Percentiles rank a stretch among this genome's conserved stretches.
phyloP scores from a whole-genome alignment of 257 asterid species.

The Misopates orontium region DNA sequence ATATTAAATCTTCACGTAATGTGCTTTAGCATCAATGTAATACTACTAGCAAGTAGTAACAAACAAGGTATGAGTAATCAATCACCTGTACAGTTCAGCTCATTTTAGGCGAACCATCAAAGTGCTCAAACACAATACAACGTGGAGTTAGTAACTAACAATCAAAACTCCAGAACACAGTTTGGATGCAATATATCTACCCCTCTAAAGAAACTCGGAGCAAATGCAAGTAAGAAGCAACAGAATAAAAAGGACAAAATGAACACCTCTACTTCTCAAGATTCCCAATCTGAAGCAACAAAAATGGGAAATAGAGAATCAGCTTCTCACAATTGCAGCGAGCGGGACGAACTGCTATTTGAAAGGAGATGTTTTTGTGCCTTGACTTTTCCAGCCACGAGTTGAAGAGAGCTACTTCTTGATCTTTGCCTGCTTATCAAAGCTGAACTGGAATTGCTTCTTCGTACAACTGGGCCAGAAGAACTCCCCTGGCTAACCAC shows the following conservation, averaged over 20 bases:
- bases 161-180: not conserved
- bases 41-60: too few relatives aligned
- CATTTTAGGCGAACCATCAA: not conserved
- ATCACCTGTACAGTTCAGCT: too few relatives aligned
- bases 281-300: not conserved
- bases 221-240: not conserved
- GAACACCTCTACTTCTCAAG: not conserved
- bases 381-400: slow-evolving; percentile 24
- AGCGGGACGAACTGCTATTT: not conserved
- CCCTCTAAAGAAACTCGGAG: not conserved
- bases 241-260: not conserved
- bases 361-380: slow-evolving; percentile 5
- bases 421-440: slow-evolving; percentile 48
- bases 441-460: slow-evolving; percentile 39
- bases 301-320: too few relatives aligned
- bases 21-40: too few relatives aligned
- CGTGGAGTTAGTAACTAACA: not conserved
- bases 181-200: not conserved
- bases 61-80: too few relatives aligned
- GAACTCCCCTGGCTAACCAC: slow-evolving; percentile 37
- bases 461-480: slow-evolving; percentile 30
- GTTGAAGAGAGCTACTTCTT: slow-evolving; percentile 36
- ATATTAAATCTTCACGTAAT: too few relatives aligned
- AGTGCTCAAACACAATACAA: not conserved
- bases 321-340: not conserved